Conservation (phyloP, 352 stramenopile species). For the Pythium apleroticum region DNA sequence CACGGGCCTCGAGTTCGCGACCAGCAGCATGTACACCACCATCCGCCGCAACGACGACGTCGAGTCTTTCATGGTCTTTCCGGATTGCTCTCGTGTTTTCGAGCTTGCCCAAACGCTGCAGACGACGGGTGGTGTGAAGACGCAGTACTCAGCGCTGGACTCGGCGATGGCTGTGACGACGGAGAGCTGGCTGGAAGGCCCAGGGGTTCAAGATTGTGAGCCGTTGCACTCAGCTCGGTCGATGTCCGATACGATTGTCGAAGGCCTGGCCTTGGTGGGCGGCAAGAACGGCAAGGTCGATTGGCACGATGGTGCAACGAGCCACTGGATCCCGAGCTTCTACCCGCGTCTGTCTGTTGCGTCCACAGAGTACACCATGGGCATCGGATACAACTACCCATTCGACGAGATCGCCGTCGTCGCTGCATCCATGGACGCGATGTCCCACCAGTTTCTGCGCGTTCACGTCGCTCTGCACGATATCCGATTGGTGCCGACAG, state of each 20-base stretch:
- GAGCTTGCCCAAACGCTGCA: slow-evolving; percentile 18
- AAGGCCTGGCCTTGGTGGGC: slow-evolving; percentile 1
- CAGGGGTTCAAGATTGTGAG: slow-evolving; percentile 1
- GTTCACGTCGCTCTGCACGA: slow-evolving; percentile 25
- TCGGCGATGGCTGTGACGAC: slow-evolving; percentile 14
- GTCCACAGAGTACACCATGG: slow-evolving; percentile 1
- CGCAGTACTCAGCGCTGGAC: slow-evolving; percentile 18
- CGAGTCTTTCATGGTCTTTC: slow-evolving; percentile 14
- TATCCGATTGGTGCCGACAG: slow-evolving; percentile 9
- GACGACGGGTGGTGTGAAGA: not conserved
- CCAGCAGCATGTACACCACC: slow-evolving; percentile 16
- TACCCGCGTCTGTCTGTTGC: slow-evolving; percentile 7
- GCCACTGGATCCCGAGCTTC: slow-evolving; percentile 21
- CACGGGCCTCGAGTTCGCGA: slow-evolving; percentile 39
- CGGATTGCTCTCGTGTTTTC: not conserved
- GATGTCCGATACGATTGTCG: not conserved
- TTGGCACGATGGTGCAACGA: not conserved
- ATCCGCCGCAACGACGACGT: slow-evolving; percentile 23
- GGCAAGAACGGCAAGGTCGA: not conserved
- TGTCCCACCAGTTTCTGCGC: slow-evolving; percentile 24
- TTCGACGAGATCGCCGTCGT: slow-evolving; percentile 16
- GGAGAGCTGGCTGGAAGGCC: slow-evolving; percentile 25
- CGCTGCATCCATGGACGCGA: slow-evolving; percentile 20
- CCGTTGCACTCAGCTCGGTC: not conserved
- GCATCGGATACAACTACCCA: slow-evolving; percentile 12